Evolutionary conservation across 176 grass and related monocot species (phyloP).

Genomic region (Bromus sterilis): DNA sequence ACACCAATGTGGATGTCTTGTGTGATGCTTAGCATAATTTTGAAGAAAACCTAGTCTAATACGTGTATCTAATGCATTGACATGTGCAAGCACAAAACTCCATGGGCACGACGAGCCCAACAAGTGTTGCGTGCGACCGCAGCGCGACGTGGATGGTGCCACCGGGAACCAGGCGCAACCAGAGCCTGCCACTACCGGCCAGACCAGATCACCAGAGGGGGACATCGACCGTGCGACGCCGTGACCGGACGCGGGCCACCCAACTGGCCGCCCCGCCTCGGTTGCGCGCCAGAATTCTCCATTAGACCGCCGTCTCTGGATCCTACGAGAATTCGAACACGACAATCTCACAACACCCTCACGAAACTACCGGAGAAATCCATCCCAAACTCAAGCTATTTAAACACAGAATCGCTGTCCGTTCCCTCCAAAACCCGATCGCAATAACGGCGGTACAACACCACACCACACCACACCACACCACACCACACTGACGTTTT

Average conservation of each 20-base stretch:
- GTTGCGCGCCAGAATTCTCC: not conserved
- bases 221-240: not conserved
- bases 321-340: slow-evolving; percentile 3
- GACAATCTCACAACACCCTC: not conserved
- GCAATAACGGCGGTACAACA: not conserved
- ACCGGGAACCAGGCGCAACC: not conserved
- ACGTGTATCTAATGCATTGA: too few relatives aligned
- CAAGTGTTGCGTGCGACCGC: not conserved
- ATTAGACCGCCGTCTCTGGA: not conserved
- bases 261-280: not conserved
- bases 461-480: not conserved
- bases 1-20: too few relatives aligned
- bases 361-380: slow-evolving; percentile 16
- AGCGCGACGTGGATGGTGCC: not conserved
- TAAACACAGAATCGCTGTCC: not conserved
- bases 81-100: not conserved
- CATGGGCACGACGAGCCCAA: not conserved
- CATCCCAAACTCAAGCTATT: slow-evolving; percentile 9
- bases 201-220: too few relatives aligned
- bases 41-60: too few relatives aligned
- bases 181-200: too few relatives aligned
- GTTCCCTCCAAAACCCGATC: not conserved
- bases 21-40: too few relatives aligned
- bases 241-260: not conserved
- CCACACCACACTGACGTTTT: not conserved